phyloP scores from a whole-genome alignment of 2,329 filamentous ascomycete genomes.

The Alternaria dauci region DNA sequence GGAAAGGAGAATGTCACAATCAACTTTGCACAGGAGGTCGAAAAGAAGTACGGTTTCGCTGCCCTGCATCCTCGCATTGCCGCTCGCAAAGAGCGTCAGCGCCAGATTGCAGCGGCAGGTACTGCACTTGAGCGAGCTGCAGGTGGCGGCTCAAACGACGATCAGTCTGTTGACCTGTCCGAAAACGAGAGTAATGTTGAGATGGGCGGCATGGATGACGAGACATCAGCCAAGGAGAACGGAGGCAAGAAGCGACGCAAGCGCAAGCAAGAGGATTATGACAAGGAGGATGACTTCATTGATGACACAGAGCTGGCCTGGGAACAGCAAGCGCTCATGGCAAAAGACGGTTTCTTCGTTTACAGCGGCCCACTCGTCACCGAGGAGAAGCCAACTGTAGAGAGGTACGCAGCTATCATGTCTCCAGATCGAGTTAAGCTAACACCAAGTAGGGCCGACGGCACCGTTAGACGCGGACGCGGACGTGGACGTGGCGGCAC shows the following conservation, averaged over 20 bases:
- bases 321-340: slow-evolving; percentile 94
- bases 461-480: slow-evolving; percentile 72
- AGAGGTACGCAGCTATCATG: slow-evolving; percentile 59
- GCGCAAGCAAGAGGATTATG: slow-evolving; percentile 74
- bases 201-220: slow-evolving; percentile 71
- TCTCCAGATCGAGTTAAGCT: slow-evolving; percentile 28
- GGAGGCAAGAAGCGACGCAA: slow-evolving; percentile 78
- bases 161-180: slow-evolving; percentile 82
- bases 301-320: slow-evolving; percentile 95
- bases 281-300: slow-evolving; percentile 73
- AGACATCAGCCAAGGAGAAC: slow-evolving; percentile 54
- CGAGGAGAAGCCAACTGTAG: slow-evolving; percentile 77
- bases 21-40: slow-evolving; percentile 93
- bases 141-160: slow-evolving; percentile 74
- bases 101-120: slow-evolving; percentile 87
- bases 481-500: slow-evolving; percentile 64
- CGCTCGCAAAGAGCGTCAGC: slow-evolving; percentile 85
- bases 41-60: slow-evolving; percentile 93
- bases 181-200: slow-evolving; percentile 84
- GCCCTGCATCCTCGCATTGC: slow-evolving; percentile 91
- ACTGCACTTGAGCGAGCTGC: slow-evolving; percentile 81
- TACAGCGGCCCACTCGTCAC: slow-evolving; percentile 92
- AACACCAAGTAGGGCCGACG: slow-evolving; percentile 68
- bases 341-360: slow-evolving; percentile 96
- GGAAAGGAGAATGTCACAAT: slow-evolving; percentile 89